phyloP scores from a whole-genome alignment of 108 stramenopile genomes.

The Nitzschia sp. region DNA sequence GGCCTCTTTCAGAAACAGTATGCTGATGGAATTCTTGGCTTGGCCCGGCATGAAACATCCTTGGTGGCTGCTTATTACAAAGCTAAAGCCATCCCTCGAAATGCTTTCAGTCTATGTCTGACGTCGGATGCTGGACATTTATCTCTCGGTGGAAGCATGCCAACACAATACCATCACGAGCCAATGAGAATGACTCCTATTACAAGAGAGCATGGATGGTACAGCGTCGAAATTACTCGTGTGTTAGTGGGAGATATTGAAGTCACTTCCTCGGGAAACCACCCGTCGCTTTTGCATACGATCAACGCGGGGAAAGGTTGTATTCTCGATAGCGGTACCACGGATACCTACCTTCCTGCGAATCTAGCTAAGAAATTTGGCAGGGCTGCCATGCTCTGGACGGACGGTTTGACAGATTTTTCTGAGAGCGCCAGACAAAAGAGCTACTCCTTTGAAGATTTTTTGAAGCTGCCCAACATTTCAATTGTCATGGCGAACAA shows the following conservation, averaged over 20 bases:
- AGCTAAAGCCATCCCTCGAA: conserved; percentile 43
- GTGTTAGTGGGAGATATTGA: conserved; percentile 57
- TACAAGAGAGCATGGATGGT: conserved; percentile 49
- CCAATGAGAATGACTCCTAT: conserved; percentile 62
- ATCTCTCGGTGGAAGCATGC: conserved; percentile 58
- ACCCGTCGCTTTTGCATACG: conserved; percentile 22
- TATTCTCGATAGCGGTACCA: conserved; percentile 95
- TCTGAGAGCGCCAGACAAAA: conserved; percentile 34
- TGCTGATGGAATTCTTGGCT: conserved; percentile 96
- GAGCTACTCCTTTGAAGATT: conserved; percentile 53
- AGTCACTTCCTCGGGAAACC: conserved; percentile 29
- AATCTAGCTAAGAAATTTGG: conserved; percentile 53
- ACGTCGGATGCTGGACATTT: conserved; percentile 54
- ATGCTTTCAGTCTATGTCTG: conserved; percentile 75
- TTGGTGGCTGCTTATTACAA: conserved; percentile 40
- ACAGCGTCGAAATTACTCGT: conserved; percentile 49
- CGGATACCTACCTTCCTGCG: conserved; percentile 91
- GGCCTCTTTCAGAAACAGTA: conserved; percentile 92
- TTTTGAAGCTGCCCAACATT: conserved; percentile 51
- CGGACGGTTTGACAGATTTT: conserved; percentile 59
- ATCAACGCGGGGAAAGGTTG: conserved; percentile 88
- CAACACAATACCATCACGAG: conserved; percentile 35
- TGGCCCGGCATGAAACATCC: conserved; percentile 68
- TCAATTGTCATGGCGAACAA: conserved; percentile 55
- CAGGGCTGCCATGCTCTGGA: conserved; percentile 30